These are phyloP conservation scores for Penicillium ochrochloron DNA, from an alignment of 495 filamentous ascomycete genomes.

Conservation along the genomic window DNA sequence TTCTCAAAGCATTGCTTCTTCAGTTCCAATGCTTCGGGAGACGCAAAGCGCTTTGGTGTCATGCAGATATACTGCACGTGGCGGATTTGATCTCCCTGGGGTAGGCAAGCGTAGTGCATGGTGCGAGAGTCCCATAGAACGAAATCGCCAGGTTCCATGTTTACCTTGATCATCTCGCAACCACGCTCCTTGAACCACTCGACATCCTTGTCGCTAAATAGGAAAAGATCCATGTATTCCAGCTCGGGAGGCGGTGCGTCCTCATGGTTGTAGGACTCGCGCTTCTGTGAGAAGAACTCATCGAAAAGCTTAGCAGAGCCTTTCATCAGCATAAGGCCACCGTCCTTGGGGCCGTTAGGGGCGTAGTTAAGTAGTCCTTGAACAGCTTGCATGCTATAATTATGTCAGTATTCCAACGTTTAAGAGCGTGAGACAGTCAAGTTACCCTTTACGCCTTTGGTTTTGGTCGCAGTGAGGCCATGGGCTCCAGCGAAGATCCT, in stretches of 20 bases:
- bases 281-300: not conserved
- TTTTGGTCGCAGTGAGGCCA: not conserved
- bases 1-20: not conserved
- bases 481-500: not conserved
- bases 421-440: not conserved
- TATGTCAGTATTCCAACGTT: not conserved
- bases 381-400: not conserved
- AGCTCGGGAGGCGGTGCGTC: not conserved
- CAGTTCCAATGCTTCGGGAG: not conserved
- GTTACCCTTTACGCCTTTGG: not conserved
- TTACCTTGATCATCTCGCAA: constrained; percentile 44
- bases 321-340: not conserved
- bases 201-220: not conserved
- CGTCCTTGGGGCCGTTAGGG: not conserved
- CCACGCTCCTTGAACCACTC: constrained; percentile 24
- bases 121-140: constrained; percentile 48
- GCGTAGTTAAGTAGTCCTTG: not conserved
- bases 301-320: not conserved
- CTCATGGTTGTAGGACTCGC: not conserved
- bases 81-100: constrained; percentile 41
- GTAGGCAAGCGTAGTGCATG: constrained; percentile 44
- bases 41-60: not conserved
- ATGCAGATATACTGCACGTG: constrained; percentile 22
- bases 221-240: not conserved
- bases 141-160: constrained; percentile 44